phyloP scores from a whole-genome alignment of 1,284 basidiomycete genomes.

The Agroathelia rolfsii region DNA sequence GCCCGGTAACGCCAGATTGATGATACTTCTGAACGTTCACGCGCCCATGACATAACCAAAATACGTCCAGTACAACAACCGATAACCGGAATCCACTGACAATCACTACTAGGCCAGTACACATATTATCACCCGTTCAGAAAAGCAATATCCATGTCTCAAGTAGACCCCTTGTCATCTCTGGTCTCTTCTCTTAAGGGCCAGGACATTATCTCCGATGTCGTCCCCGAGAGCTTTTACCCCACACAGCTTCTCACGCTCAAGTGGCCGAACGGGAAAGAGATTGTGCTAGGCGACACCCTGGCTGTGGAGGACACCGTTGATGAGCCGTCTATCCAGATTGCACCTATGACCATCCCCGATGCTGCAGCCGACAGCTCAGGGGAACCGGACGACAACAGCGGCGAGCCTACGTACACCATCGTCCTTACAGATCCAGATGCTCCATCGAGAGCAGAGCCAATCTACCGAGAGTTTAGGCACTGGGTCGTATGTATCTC shows the following conservation, averaged over 20 bases:
- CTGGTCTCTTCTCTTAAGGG: slow-evolving; percentile 29
- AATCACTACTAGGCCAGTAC: too few species aligned
- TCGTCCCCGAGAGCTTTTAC: slow-evolving; percentile 36
- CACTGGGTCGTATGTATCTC: slow-evolving; percentile 51
- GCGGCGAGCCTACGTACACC: slow-evolving; percentile 39
- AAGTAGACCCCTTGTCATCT: slow-evolving; percentile 30
- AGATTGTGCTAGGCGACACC: slow-evolving; percentile 40
- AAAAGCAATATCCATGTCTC: too few species aligned
- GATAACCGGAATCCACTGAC: too few species aligned
- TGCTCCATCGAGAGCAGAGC: slow-evolving; percentile 46
- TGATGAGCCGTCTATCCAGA: slow-evolving; percentile 41
- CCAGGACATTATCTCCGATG: slow-evolving; percentile 45
- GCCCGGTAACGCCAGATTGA: too few species aligned
- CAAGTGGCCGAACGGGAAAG: slow-evolving; percentile 37
- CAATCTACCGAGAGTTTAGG: slow-evolving; percentile 46
- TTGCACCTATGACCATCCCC: slow-evolving; percentile 34
- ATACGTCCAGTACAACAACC: too few species aligned
- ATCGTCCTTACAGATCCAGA: slow-evolving; percentile 63
- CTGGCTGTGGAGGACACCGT: slow-evolving; percentile 35
- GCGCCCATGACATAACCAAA: too few species aligned
- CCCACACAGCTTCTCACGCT: slow-evolving; percentile 46
- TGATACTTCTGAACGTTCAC: too few species aligned
- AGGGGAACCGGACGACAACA: slow-evolving; percentile 11
- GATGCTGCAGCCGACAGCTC: slow-evolving; percentile 19
- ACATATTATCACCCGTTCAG: too few species aligned